Percentiles rank a stretch among this genome's conserved stretches.
Evolutionary conservation across 169 alveolate species (phyloP).

Genomic region (Cryptosporidium xiaoi): DNA sequence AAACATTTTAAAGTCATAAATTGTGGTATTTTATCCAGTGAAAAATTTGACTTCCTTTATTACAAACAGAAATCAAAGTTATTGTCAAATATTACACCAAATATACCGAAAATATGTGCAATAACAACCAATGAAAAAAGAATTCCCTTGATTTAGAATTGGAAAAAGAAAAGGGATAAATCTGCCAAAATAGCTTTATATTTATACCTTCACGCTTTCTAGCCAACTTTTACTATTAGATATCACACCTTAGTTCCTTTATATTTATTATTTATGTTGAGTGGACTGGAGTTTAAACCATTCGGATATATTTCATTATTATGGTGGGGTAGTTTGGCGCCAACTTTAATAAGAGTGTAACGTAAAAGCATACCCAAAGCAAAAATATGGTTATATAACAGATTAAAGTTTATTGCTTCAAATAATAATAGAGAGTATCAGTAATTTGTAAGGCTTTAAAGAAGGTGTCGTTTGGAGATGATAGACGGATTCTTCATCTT

Average conservation of each 20-base stretch:
- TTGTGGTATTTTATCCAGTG: background rate
- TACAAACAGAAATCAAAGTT: no score
- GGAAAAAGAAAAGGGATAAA: no score
- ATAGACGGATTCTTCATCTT: constrained; percentile 65
- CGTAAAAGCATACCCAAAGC: background rate
- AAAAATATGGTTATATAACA: background rate
- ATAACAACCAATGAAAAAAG: no score
- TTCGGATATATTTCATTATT: background rate
- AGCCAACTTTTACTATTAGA: no score
- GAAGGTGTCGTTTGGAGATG: background rate
- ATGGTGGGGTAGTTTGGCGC: constrained; percentile 64
- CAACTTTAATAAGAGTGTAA: background rate
- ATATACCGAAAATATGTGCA: no score
- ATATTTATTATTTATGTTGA: no score
- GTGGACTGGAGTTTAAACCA: background rate
- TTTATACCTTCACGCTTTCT: no score
- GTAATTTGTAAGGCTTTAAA: background rate
- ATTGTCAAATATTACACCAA: no score
- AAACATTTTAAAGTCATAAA: background rate
- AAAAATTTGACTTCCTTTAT: no score
- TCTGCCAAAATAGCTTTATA: no score
- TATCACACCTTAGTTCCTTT: no score
- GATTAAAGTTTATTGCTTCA: background rate
- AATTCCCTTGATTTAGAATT: no score
- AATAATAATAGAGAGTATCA: background rate